A percentile compares a stretch with the other conserved stretches of the same genome.
Conservation (phyloP, 2,329 filamentous ascomycete species). For the Aspergillus tamarii region DNA sequence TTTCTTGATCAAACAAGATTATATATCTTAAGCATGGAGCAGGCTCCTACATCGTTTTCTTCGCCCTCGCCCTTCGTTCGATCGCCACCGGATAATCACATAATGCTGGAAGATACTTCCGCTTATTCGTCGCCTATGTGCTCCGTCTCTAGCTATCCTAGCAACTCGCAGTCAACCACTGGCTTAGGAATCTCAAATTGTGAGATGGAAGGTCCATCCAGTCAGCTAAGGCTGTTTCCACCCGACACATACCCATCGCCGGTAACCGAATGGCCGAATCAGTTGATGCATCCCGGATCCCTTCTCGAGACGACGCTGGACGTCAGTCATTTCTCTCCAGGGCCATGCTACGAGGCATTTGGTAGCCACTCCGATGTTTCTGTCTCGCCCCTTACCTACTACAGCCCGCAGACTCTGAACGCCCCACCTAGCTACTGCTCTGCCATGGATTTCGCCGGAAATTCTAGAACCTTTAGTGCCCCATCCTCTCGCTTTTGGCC, state of each 20-base stretch:
- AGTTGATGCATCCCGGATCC: constrained; percentile 22
- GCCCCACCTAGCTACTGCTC: constrained; percentile 31
- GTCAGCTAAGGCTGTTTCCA: constrained; percentile 26
- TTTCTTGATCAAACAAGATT: background rate
- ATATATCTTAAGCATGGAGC: constrained; percentile 26
- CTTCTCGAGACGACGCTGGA: constrained; percentile 28
- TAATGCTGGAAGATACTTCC: constrained; percentile 22
- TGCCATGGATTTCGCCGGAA: constrained; percentile 19
- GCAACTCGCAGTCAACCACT: constrained; percentile 20
- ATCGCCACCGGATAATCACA: constrained; percentile 15
- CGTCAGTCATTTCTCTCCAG: constrained; percentile 22
- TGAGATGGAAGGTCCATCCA: constrained; percentile 25
- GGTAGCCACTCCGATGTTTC: constrained; percentile 24
- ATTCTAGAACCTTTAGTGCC: constrained; percentile 17
- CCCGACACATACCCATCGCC: constrained; percentile 25
- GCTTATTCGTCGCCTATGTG: constrained; percentile 29
- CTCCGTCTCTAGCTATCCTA: constrained; percentile 19
- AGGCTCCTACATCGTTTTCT: constrained; percentile 26
- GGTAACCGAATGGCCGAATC: constrained; percentile 27
- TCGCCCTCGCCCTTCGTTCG: constrained; percentile 19
- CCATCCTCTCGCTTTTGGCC: constrained; percentile 30
- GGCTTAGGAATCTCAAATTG: constrained; percentile 39
- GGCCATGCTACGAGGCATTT: constrained; percentile 30
- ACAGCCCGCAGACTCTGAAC: constrained; percentile 26
- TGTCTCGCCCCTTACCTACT: constrained; percentile 29